phyloP scores from a whole-genome alignment of 129 eudicot genomes.

The Flaveria bidentis region DNA sequence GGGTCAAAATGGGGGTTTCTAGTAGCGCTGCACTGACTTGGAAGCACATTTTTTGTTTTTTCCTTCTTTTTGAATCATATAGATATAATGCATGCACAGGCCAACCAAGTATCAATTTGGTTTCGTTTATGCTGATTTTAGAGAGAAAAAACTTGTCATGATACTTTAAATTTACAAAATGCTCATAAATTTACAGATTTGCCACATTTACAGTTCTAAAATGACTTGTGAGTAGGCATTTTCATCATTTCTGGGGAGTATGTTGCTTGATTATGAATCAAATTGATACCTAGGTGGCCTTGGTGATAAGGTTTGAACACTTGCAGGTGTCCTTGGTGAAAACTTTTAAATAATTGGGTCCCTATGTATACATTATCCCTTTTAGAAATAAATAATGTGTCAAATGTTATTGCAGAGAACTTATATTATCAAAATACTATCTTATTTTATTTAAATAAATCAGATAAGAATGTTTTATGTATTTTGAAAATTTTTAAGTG shows the following conservation, averaged over 20 bases:
- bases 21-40: too few species aligned
- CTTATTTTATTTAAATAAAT: background rate
- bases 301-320: background rate
- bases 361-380: background rate
- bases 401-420: background rate
- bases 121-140: background rate
- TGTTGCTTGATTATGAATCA: background rate
- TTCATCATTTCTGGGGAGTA: background rate
- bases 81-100: background rate
- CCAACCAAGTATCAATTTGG: background rate
- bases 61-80: background rate
- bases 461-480: background rate
- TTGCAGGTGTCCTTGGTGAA: background rate
- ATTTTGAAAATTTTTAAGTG: background rate
- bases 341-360: background rate
- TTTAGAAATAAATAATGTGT: background rate
- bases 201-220: background rate
- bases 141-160: background rate
- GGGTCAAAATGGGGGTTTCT: background rate
- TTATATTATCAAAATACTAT: background rate
- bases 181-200: background rate
- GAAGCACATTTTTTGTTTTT: background rate
- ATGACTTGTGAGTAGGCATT: background rate
- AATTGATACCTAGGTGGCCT: background rate
- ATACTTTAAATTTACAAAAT: background rate